Conservation (phyloP, 2,329 filamentous ascomycete species). For the Fusarium concolor region DNA sequence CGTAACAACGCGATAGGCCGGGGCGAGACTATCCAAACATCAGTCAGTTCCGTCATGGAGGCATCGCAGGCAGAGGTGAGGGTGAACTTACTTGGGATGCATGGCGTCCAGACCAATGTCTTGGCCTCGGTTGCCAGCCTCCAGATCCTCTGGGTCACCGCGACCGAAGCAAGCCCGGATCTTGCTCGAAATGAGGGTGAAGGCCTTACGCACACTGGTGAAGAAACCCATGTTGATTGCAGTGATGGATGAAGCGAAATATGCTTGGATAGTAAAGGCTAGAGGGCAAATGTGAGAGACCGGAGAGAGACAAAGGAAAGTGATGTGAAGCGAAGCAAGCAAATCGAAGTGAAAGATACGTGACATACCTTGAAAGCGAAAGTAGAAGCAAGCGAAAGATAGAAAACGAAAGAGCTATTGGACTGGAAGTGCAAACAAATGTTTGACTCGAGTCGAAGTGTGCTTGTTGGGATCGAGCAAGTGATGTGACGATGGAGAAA, state of each 20-base stretch:
- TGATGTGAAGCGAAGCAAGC: background rate
- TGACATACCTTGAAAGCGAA: constrained; percentile 4
- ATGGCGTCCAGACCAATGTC: background rate
- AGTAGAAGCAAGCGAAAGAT: background rate
- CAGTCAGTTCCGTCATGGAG: background rate
- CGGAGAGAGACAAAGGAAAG: background rate
- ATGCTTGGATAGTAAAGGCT: background rate
- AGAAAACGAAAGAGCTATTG: background rate
- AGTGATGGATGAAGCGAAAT: background rate
- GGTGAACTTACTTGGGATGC: constrained; percentile 16
- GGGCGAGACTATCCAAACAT: background rate
- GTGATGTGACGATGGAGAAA: constrained; percentile 4
- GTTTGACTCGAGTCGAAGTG: constrained; percentile 3
- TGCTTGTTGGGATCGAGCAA: background rate
- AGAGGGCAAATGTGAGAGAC: constrained; percentile 7
- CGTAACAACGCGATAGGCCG: too few relatives aligned
- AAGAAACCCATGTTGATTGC: constrained; percentile 6
- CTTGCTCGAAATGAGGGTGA: too few relatives aligned
- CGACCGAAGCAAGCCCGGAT: too few relatives aligned
- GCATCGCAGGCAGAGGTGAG: background rate
- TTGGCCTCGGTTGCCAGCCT: too few relatives aligned
- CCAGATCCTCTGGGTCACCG: too few relatives aligned
- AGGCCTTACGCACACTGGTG: too few relatives aligned
- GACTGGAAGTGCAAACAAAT: background rate
- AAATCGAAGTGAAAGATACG: background rate